Conservation (phyloP, 352 stramenopile species). For the Phytophthora lateralis region DNA sequence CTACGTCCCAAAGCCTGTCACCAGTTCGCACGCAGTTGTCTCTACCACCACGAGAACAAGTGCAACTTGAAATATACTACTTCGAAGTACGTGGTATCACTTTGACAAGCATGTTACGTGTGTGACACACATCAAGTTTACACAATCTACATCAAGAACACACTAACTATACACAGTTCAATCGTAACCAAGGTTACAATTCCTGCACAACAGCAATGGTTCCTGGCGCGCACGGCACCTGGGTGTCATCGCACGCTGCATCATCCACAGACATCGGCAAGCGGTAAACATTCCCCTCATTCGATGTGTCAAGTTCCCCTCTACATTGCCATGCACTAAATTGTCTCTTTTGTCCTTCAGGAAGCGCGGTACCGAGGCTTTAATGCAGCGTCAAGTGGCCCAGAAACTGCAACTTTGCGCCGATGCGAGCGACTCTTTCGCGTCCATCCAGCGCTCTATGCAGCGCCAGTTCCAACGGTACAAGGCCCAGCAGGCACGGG, state of each 20-base stretch:
- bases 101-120: background rate
- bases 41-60: no score
- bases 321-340: background rate
- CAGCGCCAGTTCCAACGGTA: conserved; percentile 14
- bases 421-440: conserved; percentile 19
- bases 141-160: background rate
- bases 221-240: conserved; percentile 24
- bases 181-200: background rate
- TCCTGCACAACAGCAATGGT: background rate
- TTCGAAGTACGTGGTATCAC: no score
- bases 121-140: background rate
- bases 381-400: conserved; percentile 50
- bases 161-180: background rate
- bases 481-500: conserved; percentile 7
- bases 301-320: background rate
- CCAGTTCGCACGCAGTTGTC: no score
- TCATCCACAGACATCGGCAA: conserved; percentile 4
- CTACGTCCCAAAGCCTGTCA: no score
- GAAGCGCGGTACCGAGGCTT: conserved; percentile 54
- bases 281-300: conserved; percentile 5
- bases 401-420: conserved; percentile 22
- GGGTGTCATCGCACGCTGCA: background rate
- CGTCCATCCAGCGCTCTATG: conserved; percentile 2
- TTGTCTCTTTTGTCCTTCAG: background rate
- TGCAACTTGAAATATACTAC: no score